Evolutionary conservation across 2,329 filamentous ascomycete species (phyloP).

Genomic region (Talaromyces albobiverticillius): DNA sequence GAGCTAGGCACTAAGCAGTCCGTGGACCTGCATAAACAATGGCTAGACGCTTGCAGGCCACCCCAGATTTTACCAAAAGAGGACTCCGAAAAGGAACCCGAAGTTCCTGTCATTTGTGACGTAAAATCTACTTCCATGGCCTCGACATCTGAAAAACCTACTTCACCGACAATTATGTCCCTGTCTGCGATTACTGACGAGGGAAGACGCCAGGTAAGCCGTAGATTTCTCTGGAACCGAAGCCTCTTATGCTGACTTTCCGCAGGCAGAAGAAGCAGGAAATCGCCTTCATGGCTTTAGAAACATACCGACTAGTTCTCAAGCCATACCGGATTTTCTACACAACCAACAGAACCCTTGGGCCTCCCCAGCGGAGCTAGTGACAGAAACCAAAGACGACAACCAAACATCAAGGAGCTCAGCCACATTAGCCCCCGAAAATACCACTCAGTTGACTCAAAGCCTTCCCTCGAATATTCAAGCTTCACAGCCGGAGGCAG

Average conservation of each 20-base stretch:
- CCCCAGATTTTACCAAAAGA: constrained; percentile 13
- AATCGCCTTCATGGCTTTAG: constrained; percentile 14
- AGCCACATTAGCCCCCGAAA: background rate
- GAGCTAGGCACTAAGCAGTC: background rate
- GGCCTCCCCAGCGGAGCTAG: background rate
- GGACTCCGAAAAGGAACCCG: background rate
- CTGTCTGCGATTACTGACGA: constrained; percentile 20
- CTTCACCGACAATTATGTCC: constrained; percentile 3
- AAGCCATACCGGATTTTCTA: background rate
- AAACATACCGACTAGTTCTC: background rate
- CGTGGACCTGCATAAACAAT: constrained; percentile 1
- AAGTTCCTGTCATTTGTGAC: background rate
- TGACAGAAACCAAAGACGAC: background rate
- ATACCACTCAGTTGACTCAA: background rate
- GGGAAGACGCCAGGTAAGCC: constrained; percentile 23
- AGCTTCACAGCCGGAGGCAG: constrained; percentile 17
- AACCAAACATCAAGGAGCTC: background rate
- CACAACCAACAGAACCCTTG: constrained; percentile 8
- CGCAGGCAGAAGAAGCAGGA: constrained; percentile 22
- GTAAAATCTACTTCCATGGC: background rate
- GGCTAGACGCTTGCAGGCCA: constrained; percentile 19
- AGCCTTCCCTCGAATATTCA: background rate
- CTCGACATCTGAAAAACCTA: background rate
- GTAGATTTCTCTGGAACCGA: background rate
- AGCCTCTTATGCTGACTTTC: constrained; percentile 10